A percentile compares a stretch with the other conserved stretches of the same genome.
phyloP scores from a whole-genome alignment of 1,284 basidiomycete species.

The Malassezia vespertilionis region DNA sequence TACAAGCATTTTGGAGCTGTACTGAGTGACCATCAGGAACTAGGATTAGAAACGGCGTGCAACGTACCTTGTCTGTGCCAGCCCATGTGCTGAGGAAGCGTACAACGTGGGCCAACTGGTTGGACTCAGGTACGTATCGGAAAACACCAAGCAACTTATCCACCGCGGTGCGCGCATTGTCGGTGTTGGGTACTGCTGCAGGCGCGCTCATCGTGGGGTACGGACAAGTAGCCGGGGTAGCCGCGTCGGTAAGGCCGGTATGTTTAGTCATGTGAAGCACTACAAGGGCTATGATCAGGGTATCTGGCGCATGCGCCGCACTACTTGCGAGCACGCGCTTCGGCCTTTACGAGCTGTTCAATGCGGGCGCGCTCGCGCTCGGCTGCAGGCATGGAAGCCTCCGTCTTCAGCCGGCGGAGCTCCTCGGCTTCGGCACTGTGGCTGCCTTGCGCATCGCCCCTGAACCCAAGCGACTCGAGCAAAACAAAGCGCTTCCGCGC shows the following conservation, averaged over 20 bases:
- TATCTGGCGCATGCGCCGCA: too few relatives aligned
- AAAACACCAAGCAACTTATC: slow-evolving; percentile 13
- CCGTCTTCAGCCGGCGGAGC: slow-evolving; percentile 21
- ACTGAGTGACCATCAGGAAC: slow-evolving; percentile 43
- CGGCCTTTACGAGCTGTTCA: slow-evolving; percentile 31
- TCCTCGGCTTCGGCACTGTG: slow-evolving; percentile 17
- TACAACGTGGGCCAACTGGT: slow-evolving; percentile 37
- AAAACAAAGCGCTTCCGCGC: slow-evolving; percentile 38
- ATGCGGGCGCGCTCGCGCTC: slow-evolving; percentile 35
- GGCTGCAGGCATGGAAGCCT: slow-evolving; percentile 28
- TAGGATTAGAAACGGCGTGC: background rate
- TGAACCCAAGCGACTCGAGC: slow-evolving; percentile 24
- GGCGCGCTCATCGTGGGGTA: background rate
- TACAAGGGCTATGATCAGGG: too few relatives aligned
- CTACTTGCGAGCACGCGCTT: slow-evolving; percentile 13
- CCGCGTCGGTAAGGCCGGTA: too few relatives aligned
- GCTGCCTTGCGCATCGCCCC: slow-evolving; percentile 1
- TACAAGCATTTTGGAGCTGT: slow-evolving; percentile 36
- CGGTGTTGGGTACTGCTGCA: background rate
- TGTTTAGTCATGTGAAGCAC: too few relatives aligned
- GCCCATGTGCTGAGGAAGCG: slow-evolving; percentile 44
- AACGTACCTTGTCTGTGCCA: slow-evolving; percentile 38
- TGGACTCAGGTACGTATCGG: slow-evolving; percentile 29
- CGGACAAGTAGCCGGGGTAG: too few relatives aligned
- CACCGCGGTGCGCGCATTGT: background rate